A percentile compares a stretch with the other conserved stretches of the same genome.
phyloP scores from a whole-genome alignment of 164 flowering plant genomes.

The Piper betle region DNA sequence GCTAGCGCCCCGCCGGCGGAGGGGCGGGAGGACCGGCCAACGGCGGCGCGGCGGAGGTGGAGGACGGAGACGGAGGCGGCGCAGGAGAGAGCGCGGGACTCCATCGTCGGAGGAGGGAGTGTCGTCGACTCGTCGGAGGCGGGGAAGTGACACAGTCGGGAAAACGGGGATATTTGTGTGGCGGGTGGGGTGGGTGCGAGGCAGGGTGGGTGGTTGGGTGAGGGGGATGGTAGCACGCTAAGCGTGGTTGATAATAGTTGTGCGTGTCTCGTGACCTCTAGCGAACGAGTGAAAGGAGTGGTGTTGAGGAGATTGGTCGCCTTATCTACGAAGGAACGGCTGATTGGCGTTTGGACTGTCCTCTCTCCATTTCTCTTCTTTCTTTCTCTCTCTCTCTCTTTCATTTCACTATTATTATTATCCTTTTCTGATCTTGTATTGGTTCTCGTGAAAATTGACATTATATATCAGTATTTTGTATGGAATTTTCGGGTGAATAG shows the following conservation, averaged over 20 bases:
- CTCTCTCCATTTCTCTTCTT: background rate
- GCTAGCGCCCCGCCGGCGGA: slow-evolving; percentile 14
- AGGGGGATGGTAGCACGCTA: background rate
- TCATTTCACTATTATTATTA: no score
- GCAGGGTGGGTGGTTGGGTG: background rate
- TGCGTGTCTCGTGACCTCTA: background rate
- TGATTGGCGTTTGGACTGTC: background rate
- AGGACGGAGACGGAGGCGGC: slow-evolving; percentile 27
- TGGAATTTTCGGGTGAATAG: no score
- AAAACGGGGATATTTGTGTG: slow-evolving; percentile 1
- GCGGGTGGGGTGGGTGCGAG: background rate
- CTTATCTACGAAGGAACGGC: background rate
- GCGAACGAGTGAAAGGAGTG: background rate
- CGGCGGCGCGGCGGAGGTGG: slow-evolving; percentile 13
- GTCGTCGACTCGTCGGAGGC: background rate
- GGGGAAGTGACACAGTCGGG: background rate
- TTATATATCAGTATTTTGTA: no score
- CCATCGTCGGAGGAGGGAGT: slow-evolving; percentile 26
- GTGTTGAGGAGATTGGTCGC: background rate
- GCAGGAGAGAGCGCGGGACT: slow-evolving; percentile 63
- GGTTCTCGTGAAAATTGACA: background rate
- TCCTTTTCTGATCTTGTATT: no score
- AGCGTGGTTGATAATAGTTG: background rate
- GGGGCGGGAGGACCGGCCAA: slow-evolving; percentile 13
- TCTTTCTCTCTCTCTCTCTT: background rate